phyloP scores from a whole-genome alignment of 1,139 yeast species.

The Hansenula sp. region DNA sequence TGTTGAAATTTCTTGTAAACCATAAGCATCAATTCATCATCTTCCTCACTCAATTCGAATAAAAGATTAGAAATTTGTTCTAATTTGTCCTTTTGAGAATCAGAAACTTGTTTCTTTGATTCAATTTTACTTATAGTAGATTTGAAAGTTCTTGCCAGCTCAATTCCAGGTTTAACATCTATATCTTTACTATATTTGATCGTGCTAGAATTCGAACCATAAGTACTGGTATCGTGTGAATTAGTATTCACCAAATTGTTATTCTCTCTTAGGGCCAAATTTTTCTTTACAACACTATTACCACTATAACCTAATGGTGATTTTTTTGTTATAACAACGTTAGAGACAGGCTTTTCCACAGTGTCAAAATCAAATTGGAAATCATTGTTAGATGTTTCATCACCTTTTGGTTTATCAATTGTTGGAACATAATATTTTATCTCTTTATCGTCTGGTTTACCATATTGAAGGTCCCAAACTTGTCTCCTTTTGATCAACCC shows the following conservation, averaged over 20 bases:
- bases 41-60: background rate
- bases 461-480: constrained; percentile 15
- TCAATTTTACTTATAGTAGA: background rate
- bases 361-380: constrained; percentile 20
- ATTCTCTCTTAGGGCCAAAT: constrained; percentile 5
- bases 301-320: constrained; percentile 11
- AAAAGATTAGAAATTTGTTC: background rate
- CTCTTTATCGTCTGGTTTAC: background rate
- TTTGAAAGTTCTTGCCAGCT: background rate
- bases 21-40: background rate
- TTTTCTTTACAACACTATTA: constrained; percentile 1
- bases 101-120: background rate
- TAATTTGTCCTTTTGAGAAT: background rate
- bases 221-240: background rate
- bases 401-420: background rate
- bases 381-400: background rate
- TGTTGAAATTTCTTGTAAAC: constrained; percentile 2
- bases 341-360: constrained; percentile 11
- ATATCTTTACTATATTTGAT: background rate
- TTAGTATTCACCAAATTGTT: constrained; percentile 5
- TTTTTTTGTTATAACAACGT: constrained; percentile 15
- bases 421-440: constrained; percentile 17
- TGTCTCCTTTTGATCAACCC: constrained; percentile 24
- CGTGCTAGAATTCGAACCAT: constrained; percentile 2
- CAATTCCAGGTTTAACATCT: background rate